Conservation (phyloP, 2,329 filamentous ascomycete genomes). For the Lasiodiplodia theobromae region DNA sequence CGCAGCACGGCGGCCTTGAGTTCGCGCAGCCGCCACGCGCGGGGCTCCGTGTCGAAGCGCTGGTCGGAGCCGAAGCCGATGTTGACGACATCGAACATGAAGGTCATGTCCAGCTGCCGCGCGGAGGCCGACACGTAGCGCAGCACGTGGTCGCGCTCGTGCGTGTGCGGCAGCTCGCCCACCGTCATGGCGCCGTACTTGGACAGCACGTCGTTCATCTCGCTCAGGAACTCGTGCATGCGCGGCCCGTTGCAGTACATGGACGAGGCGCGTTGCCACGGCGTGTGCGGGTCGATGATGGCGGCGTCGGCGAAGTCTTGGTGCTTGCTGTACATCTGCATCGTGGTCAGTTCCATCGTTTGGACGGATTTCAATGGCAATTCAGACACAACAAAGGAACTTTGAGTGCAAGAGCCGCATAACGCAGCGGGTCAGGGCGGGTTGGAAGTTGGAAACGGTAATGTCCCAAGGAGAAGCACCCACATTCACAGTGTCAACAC, state of each 20-base stretch:
- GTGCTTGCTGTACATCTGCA: slow-evolving; percentile 26
- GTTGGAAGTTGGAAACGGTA: background rate
- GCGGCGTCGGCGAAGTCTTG: slow-evolving; percentile 27
- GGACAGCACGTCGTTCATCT: slow-evolving; percentile 67
- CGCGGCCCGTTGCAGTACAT: slow-evolving; percentile 72
- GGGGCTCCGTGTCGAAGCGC: background rate
- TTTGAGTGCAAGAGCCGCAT: too few relatives aligned
- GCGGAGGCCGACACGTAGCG: slow-evolving; percentile 65
- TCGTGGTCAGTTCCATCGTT: background rate
- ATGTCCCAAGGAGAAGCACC: slow-evolving; percentile 31
- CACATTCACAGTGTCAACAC: slow-evolving; percentile 49
- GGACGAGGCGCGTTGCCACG: slow-evolving; percentile 46
- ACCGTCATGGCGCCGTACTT: slow-evolving; percentile 73
- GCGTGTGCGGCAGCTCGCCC: slow-evolving; percentile 71
- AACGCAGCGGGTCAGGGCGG: too few relatives aligned
- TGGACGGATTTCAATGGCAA: too few relatives aligned
- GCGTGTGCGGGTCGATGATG: slow-evolving; percentile 3
- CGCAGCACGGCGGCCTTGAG: slow-evolving; percentile 51
- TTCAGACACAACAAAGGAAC: too few relatives aligned
- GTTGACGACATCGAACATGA: slow-evolving; percentile 71
- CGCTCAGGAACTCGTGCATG: slow-evolving; percentile 71
- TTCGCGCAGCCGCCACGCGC: slow-evolving; percentile 50
- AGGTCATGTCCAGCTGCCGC: slow-evolving; percentile 72
- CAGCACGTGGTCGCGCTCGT: slow-evolving; percentile 64
- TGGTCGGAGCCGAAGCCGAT: slow-evolving; percentile 16